Conservation (phyloP, 2,329 filamentous ascomycete species). For the Fusarium marasasianum region DNA sequence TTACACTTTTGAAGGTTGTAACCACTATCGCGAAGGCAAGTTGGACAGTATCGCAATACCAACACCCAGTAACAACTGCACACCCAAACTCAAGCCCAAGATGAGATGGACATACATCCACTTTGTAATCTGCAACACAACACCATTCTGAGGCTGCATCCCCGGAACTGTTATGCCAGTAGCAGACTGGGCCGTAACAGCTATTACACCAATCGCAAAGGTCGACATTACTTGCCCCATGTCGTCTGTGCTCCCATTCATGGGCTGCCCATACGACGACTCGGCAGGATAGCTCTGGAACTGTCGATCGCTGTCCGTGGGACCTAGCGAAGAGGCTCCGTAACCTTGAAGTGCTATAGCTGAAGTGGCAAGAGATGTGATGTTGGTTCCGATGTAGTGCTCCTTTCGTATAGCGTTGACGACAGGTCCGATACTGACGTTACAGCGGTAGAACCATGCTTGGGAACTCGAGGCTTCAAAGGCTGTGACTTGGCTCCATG, state of each 20-base stretch:
- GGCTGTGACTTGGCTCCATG: constrained; percentile 35
- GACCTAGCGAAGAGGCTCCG: constrained; percentile 27
- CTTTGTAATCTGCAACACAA: constrained; percentile 45
- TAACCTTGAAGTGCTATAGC: constrained; percentile 40
- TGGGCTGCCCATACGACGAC: constrained; percentile 48
- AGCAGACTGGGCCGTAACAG: constrained; percentile 46
- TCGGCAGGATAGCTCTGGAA: constrained; percentile 55
- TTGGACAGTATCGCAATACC: constrained; percentile 24
- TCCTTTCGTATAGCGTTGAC: constrained; percentile 23
- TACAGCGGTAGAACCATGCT: constrained; percentile 40
- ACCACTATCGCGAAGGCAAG: not conserved
- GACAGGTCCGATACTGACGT: constrained; percentile 30
- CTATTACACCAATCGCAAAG: constrained; percentile 51
- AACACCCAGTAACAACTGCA: constrained; percentile 44
- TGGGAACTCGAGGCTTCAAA: constrained; percentile 31
- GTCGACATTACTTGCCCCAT: constrained; percentile 51
- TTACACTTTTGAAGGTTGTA: not conserved
- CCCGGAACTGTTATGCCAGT: constrained; percentile 39
- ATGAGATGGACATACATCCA: constrained; percentile 46
- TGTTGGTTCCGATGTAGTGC: constrained; percentile 29
- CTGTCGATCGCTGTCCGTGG: constrained; percentile 21
- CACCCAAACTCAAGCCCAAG: constrained; percentile 44
- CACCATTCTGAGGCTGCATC: constrained; percentile 45
- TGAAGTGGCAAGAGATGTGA: constrained; percentile 30
- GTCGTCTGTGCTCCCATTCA: constrained; percentile 40